Percentiles rank a stretch among this genome's conserved stretches.
phyloP scores from a whole-genome alignment of 352 stramenopile species.

The Blastocystis sp. region DNA sequence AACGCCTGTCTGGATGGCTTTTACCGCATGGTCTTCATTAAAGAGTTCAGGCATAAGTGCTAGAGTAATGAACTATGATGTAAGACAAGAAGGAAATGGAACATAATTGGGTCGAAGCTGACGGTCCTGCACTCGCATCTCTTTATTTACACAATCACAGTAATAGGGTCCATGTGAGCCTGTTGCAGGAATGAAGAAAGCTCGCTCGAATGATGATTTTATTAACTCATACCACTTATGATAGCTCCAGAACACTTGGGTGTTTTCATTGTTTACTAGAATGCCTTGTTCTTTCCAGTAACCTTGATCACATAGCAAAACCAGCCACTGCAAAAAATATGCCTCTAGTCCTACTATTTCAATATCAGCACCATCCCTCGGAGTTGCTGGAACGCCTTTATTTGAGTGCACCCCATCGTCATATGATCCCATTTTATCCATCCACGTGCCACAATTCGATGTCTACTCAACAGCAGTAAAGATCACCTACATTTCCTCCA shows the following conservation, averaged over 20 bases:
- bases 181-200: neutral
- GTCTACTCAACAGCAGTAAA: neutral
- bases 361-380: constrained; percentile 61
- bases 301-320: neutral
- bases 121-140: neutral
- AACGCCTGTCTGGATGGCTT: constrained; percentile 4
- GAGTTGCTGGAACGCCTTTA: constrained; percentile 62
- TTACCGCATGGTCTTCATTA: neutral
- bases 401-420: constrained; percentile 18
- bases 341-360: constrained; percentile 59
- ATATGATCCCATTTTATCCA: constrained; percentile 65
- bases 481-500: constrained; percentile 49
- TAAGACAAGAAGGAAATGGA: neutral
- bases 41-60: constrained; percentile 55
- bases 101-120: constrained; percentile 60
- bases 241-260: neutral
- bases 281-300: neutral
- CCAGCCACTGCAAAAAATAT: constrained; percentile 5
- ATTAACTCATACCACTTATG: neutral
- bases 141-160: neutral
- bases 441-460: constrained; percentile 65
- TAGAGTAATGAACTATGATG: constrained; percentile 11
- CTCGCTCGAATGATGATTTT: neutral
- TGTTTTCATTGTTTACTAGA: neutral
- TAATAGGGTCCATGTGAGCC: neutral